These are phyloP conservation scores for Pholiota molesta DNA, from an alignment of 768 basidiomycete species.

Conservation along the genomic window DNA sequence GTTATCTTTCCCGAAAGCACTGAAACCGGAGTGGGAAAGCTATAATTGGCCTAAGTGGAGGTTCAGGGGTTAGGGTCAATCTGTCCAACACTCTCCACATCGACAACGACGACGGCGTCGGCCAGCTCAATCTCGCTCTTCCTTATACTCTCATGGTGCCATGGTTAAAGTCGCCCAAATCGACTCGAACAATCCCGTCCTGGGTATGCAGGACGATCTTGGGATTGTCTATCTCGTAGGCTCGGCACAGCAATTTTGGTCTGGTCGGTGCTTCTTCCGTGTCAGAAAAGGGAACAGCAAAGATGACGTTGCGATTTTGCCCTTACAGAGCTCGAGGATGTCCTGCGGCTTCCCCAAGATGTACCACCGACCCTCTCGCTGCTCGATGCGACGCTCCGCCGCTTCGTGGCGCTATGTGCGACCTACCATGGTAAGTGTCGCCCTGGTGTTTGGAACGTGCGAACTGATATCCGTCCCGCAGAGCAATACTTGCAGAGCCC, in stretches of 20 bases:
- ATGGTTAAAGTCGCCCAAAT: slow-evolving; percentile 31
- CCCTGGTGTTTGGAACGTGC: slow-evolving; percentile 8
- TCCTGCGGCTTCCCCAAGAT: slow-evolving; percentile 66
- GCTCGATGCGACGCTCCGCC: slow-evolving; percentile 77
- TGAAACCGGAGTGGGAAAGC: neutral
- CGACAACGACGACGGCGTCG: slow-evolving; percentile 14
- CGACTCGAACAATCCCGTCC: slow-evolving; percentile 28
- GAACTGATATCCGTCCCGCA: slow-evolving; percentile 16
- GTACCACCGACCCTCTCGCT: slow-evolving; percentile 66
- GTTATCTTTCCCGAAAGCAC: no score
- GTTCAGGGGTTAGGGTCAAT: slow-evolving; percentile 14
- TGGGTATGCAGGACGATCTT: slow-evolving; percentile 66
- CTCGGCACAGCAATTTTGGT: slow-evolving; percentile 88
- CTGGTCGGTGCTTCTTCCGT: slow-evolving; percentile 53
- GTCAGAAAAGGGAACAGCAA: neutral
- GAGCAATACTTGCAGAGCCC: slow-evolving; percentile 88
- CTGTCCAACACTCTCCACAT: slow-evolving; percentile 5
- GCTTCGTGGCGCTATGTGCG: slow-evolving; percentile 79
- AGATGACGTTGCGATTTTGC: slow-evolving; percentile 6
- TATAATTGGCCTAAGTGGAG: slow-evolving; percentile 2
- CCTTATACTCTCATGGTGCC: slow-evolving; percentile 23
- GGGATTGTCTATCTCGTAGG: slow-evolving; percentile 84
- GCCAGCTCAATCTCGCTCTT: slow-evolving; percentile 16
- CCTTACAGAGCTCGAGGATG: slow-evolving; percentile 81
- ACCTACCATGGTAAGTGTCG: slow-evolving; percentile 77